Base-by-base conservation (phyloP, 2,329 filamentous ascomycete species). In the Mariannaea elegans region DNA sequence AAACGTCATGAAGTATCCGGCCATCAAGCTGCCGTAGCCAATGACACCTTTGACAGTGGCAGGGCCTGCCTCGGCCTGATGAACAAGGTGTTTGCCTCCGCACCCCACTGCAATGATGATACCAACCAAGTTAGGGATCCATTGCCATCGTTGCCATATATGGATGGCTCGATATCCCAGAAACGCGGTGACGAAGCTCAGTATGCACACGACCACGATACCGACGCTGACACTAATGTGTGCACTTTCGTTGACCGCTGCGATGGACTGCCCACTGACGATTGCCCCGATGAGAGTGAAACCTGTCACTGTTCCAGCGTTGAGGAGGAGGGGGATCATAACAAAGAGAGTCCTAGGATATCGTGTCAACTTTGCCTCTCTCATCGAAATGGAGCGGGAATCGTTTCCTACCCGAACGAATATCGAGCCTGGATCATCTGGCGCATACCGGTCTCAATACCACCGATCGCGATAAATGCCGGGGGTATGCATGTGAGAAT, bases 351-450 rank as follows among this genome's bases (percentile, higher is more conserved):
- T 69, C 1, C 80, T 78, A 27, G 4, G 70, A 66, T n/a, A 6
- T 21, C 23, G 14, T 18, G 39, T 71, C 56, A 69, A 53, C 31
- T 18, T 24, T 16, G 9, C 13, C 32, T 19, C 27, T 12, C 4
- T 21, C 18, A 14, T n/a, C 8, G 10, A 47, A 34, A 38, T 12
- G n/a, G 12, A 39, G 21, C 10, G 16, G 14, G 12, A 14, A 16
- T 13, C 14, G 8, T 14, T 44, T 38, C 66, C 27, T 41, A 83
- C 77, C 84, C 84, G 67, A 86, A 88, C 0, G 82, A 82, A 71
- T 86, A 88, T 27, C 86, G 78, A n/a, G 86, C 84, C 65, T 87
- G 84, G 6, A 88, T 80, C 69, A 87, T 81, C 69, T 88, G 85
- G 16, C 86, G 78, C 76, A 88, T 78, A 13, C 85, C 86, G 2